Base-by-base conservation (phyloP, 345 rosid genomes). In the Pugionium dolabratum region DNA sequence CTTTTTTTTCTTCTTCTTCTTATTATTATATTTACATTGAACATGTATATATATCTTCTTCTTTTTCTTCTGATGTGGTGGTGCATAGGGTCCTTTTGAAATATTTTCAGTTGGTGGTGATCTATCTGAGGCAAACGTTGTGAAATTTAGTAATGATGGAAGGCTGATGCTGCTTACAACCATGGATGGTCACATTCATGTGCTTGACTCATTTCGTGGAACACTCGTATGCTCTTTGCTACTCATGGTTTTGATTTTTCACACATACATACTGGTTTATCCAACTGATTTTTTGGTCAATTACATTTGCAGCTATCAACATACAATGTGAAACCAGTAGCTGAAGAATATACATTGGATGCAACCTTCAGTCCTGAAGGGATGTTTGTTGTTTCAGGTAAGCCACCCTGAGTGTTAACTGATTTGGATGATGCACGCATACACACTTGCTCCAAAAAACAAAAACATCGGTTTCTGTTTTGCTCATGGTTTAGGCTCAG, bases 351-450 rank as follows among this genome's bases (percentile, higher is more conserved):
- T 53, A 94, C 99, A 26, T 70, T 94, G 76, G 97, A 94, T 73
- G 97, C 99, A 69, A 84, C 97, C 64, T 94, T 94, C 77, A 90
- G 96, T 74, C 99, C 99, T 2, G 96, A 94, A 54, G 99, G 97
- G 70, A 85, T 79, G 86, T 90, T 81, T 82, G 96, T 94, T 53
- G 73, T 88, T 59, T 83, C 96, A 82, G 97, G 99, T 90, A 82
- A 18, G 18, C 18, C 18, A 11, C 32, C 25, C 9, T 31, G 50
- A 31, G 10, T 45, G 54, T 40, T 39, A 37, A 34, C 30, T 37
- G 64, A 31, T 54, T 18, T 4, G 32, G 46, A 18, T 29, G 37
- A 43, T 33, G 28, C 43, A 47, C 18, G 9, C 40, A 42, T 35
- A n/a, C 10, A 33, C 66, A 34, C 26, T 36, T 59, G 0, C 30